These are phyloP conservation scores for Alternaria hordeiaustralica DNA, from an alignment of 2,329 filamentous ascomycete species.

Conservation along the genomic window DNA sequence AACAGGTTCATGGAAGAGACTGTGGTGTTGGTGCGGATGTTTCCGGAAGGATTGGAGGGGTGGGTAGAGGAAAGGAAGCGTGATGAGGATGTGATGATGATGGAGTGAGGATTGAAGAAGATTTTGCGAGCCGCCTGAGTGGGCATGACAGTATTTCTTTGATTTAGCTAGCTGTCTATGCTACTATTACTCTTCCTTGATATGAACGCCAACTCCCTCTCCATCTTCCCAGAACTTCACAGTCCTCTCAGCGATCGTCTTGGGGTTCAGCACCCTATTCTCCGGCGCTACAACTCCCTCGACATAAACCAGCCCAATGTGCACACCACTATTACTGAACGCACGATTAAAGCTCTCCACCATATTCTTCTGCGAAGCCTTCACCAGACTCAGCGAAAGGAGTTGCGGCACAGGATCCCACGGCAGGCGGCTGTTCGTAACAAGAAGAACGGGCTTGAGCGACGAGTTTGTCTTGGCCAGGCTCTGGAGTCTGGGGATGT, in stretches of 20 bases:
- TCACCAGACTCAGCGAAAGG: constrained; percentile 59
- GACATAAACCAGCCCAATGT: constrained; percentile 57
- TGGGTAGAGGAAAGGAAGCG: too few species aligned
- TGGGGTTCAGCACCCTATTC: constrained; percentile 53
- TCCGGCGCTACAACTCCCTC: constrained; percentile 53
- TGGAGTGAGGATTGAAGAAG: too few species aligned
- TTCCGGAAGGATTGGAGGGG: too few species aligned
- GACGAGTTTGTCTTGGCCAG: constrained; percentile 38
- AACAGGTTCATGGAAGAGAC: too few species aligned
- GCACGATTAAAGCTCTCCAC: constrained; percentile 53
- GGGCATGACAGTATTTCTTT: too few species aligned
- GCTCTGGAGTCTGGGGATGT: constrained; percentile 51
- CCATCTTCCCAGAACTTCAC: constrained; percentile 55
- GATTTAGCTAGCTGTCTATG: too few species aligned
- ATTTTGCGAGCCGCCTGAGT: too few species aligned
- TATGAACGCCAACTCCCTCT: constrained; percentile 50
- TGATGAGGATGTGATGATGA: too few species aligned
- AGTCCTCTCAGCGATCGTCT: constrained; percentile 54
- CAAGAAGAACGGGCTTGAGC: constrained; percentile 56
- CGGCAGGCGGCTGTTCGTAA: constrained; percentile 58
- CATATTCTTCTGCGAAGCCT: constrained; percentile 60
- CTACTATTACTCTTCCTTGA: constrained; percentile 34
- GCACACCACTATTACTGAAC: constrained; percentile 53
- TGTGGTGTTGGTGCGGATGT: too few species aligned
- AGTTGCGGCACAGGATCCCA: constrained; percentile 56